These are phyloP conservation scores for Solanum bulbocastanum DNA, from an alignment of 257 asterid species.

Conservation along the genomic window DNA sequence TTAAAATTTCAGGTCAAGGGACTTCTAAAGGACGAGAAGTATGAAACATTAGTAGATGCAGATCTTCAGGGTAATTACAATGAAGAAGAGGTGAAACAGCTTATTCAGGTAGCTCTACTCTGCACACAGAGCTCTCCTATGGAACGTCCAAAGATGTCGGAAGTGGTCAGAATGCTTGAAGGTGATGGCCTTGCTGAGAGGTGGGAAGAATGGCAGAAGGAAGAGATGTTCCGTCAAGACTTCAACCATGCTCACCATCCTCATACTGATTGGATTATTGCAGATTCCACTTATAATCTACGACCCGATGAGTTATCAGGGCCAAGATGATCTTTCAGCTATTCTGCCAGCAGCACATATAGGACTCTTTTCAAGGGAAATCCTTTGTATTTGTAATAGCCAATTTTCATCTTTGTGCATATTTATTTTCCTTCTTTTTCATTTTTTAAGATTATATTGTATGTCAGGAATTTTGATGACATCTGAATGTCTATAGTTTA, in stretches of 20 bases:
- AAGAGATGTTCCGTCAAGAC: constrained; percentile 71
- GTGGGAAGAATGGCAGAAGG: constrained; percentile 98
- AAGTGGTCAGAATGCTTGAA: constrained; percentile 84
- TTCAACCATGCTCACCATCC: constrained; percentile 30
- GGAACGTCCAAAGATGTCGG: constrained; percentile 94
- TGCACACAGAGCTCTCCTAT: constrained; percentile 65
- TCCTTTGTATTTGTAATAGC: constrained; percentile 3
- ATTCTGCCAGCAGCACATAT: not conserved
- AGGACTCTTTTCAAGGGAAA: not conserved
- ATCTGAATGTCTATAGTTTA: constrained; percentile 1
- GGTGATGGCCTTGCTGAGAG: constrained; percentile 95
- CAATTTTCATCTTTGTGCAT: constrained; percentile 25
- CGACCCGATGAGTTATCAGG: constrained; percentile 79
- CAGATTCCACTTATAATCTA: constrained; percentile 55
- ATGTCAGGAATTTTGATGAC: constrained; percentile 19
- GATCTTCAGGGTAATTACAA: constrained; percentile 62
- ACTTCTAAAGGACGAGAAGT: constrained; percentile 65
- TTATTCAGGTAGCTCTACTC: constrained; percentile 83
- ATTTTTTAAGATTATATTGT: constrained; percentile 5
- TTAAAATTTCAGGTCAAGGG: constrained; percentile 57
- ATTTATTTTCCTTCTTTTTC: not conserved
- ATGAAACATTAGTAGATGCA: constrained; percentile 65
- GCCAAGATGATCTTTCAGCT: constrained; percentile 44
- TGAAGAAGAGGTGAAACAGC: constrained; percentile 74
- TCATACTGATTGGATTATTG: constrained; percentile 49